Base-by-base conservation (phyloP, 495 filamentous ascomycete genomes). In the Symbiotaphrina buchneri region DNA sequence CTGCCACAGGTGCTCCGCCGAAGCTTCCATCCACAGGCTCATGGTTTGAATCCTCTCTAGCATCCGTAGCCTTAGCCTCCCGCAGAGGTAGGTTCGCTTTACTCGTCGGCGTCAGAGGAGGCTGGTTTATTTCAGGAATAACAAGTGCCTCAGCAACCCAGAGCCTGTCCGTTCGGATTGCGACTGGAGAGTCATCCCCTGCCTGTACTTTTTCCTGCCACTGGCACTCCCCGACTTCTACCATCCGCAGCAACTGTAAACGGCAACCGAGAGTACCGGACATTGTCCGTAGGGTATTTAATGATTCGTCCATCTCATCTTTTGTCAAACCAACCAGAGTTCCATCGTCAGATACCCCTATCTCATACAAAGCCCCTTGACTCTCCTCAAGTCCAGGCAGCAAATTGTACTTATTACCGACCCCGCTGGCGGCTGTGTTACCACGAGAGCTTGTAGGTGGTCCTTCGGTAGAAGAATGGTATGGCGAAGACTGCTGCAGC, bases 341-440 rank as follows among this genome's bases (percentile, higher is more conserved):
- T 10, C 87, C 87, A 53, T 94, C 84, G 47, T 97, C 87, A 4
- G 83, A 72, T 14, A 97, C 83, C 0, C 87, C 87, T 44, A 97
- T 90, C 51, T 97, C 90, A 36, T 97, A 97, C 31, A 95, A 47
- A 0, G 90, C 90, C 11, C 87, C 87, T 35, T 76, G 72, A 22
- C 81, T 93, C 37, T 90, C 83, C 46, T 95, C 84, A 3, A 97
- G 59, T 1, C 87, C 80, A 3, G 82, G 74, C 7, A 80, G 53
- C 24, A 81, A 52, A n/a, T n/a, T n/a, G n/a, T n/a, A n/a, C n/a
- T n/a, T n/a, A n/a, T n/a, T n/a, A n/a, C n/a, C n/a, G n/a, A n/a
- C n/a, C n/a, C n/a, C n/a, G n/a, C n/a, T n/a, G n/a, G n/a, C n/a
- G n/a, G n/a, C n/a, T n/a, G n/a, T n/a, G n/a, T n/a, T n/a, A n/a